A percentile compares a stretch with the other conserved stretches of the same genome.
phyloP scores from a whole-genome alignment of 805 yeast genomes.

The Cyberlindnera suaveolens region DNA sequence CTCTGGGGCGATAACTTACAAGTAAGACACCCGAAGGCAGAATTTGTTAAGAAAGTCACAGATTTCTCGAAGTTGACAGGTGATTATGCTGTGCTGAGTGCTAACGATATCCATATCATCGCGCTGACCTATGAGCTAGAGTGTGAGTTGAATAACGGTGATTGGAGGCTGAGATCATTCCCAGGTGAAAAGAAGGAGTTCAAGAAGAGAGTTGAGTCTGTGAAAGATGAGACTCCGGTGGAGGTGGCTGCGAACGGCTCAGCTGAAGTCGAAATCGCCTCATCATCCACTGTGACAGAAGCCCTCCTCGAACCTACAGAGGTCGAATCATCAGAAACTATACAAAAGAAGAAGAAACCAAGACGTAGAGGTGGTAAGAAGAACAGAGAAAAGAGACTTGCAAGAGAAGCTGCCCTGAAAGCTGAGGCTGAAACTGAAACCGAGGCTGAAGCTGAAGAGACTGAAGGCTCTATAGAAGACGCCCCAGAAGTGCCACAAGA shows the following conservation, averaged over 20 bases:
- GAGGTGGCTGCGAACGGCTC: constrained; percentile 2
- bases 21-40: constrained; percentile 72
- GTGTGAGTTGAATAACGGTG: constrained; percentile 60
- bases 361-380: constrained; percentile 63
- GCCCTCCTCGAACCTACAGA: not conserved
- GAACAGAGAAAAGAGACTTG: constrained; percentile 54
- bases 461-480: constrained; percentile 4
- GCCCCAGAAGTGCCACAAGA: constrained; percentile 4
- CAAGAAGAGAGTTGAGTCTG: constrained; percentile 11
- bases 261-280: constrained; percentile 3
- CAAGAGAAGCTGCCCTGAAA: constrained; percentile 26
- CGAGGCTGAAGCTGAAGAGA: constrained; percentile 4
- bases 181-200: constrained; percentile 54
- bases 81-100: constrained; percentile 80
- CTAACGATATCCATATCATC: constrained; percentile 86
- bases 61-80: constrained; percentile 86
- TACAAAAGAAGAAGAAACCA: constrained; percentile 29
- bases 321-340: not conserved
- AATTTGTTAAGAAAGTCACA: constrained; percentile 55
- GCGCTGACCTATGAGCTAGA: constrained; percentile 91
- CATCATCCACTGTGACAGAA: constrained; percentile 3
- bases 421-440: constrained; percentile 19
- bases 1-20: constrained; percentile 73
- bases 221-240: constrained; percentile 3
- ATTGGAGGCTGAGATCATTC: constrained; percentile 58